Base-by-base conservation (phyloP, 371 early-diverging fungal species). In the Zopfochytrium polystomum region DNA sequence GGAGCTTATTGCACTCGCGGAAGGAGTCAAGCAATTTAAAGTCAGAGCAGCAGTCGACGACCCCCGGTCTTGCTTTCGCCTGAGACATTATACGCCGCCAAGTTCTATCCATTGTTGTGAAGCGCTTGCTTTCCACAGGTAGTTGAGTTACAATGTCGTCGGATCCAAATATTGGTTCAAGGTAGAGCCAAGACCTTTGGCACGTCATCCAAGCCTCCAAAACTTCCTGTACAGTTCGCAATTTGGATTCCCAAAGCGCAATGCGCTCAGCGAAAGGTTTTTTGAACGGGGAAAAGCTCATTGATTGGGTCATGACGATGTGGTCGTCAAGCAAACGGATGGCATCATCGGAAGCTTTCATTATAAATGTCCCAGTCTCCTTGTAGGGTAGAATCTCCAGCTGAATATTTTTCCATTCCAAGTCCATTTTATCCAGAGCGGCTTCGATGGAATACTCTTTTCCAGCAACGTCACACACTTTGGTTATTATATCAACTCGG, bases 391-490 rank as follows among this genome's bases (percentile, higher is more conserved):
- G 30, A 42, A 81, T 75, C 51, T 81, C 82, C 5, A 83, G 60
- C 29, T 48, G 32, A 57, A 78, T 77, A 18, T 52, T 53, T 53
- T 74, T 70, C 83, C 83, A 83, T 59, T 83, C 83, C 34, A 34
- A 38, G 32, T 81, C 80, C 81, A 83, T 80, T 58, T 81, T 81
- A 60, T 83, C 80, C 1, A 83, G 63, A 1, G 83, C 79, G 2
- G 73, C 71, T 62, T 83, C 80, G 45, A 83, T 83, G 1, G 80
- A 72, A 68, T 81, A 83, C 61, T 83, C 83, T 50, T 83, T 83
- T 5, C 77, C 81, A 35, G 83, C 83, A 22, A 73, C 73, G 43
- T 81, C 81, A 60, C 78, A 77, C 0, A 81, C 75, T 56, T 83
- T 81, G 26, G 79, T 65, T 23, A 83, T 80, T 48, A 43, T 52